Conservation (phyloP, 2,329 filamentous ascomycete species). For the Didymellaceae sp. region DNA sequence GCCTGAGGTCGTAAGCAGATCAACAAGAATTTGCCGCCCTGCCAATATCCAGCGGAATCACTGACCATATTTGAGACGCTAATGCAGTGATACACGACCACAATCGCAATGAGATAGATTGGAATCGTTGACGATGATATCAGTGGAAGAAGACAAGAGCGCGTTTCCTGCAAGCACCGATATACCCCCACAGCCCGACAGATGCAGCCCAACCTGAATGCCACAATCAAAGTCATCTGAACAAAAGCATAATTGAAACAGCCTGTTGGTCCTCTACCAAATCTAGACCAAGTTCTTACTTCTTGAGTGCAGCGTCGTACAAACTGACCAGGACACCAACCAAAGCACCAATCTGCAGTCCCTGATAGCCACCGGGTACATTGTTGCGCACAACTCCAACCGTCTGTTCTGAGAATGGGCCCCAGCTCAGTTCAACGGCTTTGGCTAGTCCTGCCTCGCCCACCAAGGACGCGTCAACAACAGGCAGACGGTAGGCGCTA, state of each 20-base stretch:
- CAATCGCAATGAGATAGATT: not conserved
- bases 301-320: conserved; percentile 79
- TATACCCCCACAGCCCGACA: not conserved
- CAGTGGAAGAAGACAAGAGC: not conserved
- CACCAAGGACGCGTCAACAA: conserved; percentile 20
- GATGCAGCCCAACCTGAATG: conserved; percentile 1
- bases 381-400: conserved; percentile 69
- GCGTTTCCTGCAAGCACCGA: not conserved
- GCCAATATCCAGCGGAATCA: not conserved
- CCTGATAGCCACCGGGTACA: conserved; percentile 74
- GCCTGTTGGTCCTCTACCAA: not conserved
- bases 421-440: conserved; percentile 51
- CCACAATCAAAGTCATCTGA: not conserved
- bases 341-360: conserved; percentile 70
- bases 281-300: conserved; percentile 24
- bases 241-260: not conserved
- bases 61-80: not conserved
- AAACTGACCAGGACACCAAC: conserved; percentile 73
- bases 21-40: too few relatives aligned
- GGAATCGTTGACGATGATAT: not conserved
- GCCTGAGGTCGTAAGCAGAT: too few relatives aligned
- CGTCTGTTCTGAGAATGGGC: conserved; percentile 65
- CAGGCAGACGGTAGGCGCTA: conserved; percentile 69
- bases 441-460: conserved; percentile 60
- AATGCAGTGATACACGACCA: not conserved